Evolutionary conservation across 371 early-diverging fungal genomes (phyloP).

Genomic region (Rhizopus sp.): DNA sequence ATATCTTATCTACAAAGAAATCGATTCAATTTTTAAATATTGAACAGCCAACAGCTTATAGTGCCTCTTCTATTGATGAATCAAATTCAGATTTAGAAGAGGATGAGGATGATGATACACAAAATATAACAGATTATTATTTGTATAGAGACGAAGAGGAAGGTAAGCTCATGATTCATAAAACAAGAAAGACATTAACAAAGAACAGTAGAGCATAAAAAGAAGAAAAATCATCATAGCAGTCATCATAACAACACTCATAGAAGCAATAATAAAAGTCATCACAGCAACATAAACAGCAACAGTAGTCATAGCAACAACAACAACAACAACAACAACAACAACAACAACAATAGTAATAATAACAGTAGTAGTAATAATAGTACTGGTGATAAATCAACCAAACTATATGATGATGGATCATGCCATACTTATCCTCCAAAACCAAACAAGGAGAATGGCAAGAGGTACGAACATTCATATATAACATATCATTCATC

Average conservation of each 20-base stretch:
- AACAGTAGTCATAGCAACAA: background rate
- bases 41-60: conserved; percentile 7
- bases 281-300: no score
- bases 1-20: conserved; percentile 10
- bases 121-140: conserved; percentile 7
- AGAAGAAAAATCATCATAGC: no score
- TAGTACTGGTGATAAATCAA: conserved; percentile 10
- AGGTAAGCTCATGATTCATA: background rate
- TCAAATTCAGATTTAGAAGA: conserved; percentile 21
- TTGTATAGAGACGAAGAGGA: conserved; percentile 6
- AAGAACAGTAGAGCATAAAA: background rate
- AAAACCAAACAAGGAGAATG: conserved; percentile 12
- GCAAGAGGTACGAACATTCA: conserved; percentile 12
- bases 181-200: background rate
- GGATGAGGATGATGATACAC: conserved; percentile 19
- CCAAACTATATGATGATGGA: conserved; percentile 27
- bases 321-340: no score
- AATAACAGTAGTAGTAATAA: conserved; percentile 12
- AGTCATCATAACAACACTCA: no score
- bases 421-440: conserved; percentile 23
- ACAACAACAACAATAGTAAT: background rate
- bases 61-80: conserved; percentile 25
- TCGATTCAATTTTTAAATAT: conserved; percentile 14
- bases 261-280: no score
- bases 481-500: background rate